Evolutionary conservation across 2,329 filamentous ascomycete species (phyloP), one percentile per base, ranked within the genome.

Genomic region (Aschersonia sp.): DNA sequence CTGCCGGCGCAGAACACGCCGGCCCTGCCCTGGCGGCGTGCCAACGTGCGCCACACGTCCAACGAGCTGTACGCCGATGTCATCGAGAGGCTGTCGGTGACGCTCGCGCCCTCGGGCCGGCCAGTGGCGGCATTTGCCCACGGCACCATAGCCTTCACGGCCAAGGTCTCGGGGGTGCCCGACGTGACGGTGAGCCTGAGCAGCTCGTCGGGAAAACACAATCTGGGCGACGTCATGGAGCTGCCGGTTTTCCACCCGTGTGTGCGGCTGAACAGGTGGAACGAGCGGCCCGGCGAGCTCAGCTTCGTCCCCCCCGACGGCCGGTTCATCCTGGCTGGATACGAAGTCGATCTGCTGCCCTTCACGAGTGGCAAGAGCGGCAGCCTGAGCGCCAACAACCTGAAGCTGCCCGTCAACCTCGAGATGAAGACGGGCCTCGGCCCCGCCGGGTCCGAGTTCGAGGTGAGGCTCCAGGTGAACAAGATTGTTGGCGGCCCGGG

Each of bases 31-130:
- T 98, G 92, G 92, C 79, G 92, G 52, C 76, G 88, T 51, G 80
- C 87, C 40, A 95, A 95, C 58, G 92, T 98, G 47, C 78, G 89
- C 12, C 92, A 98, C 63, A 97, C 90, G 4, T 94, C 86, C 48
- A 98, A 97, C 65, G 92, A 98, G 64, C 74, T 98, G 55, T 97
- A 97, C 62, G 90, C 95, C 49, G 92, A 98, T 62, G 80, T 98
- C 10, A 80, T 98, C 51, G 92, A 98, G 68, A 87, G 86, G 1
- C 71, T 98, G 0, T 79, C 81, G 1, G 87, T 96, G 41, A 95
- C 85, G 0, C 75, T 97, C 42, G 88, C 92, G 0, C 92, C 92
- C 0, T 96, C 89, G 0, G 92, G 92, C 5, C 76, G 88, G 11
- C 83, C 90, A 1, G 73, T 98, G 29, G 81, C 87, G 6, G 90